Conservation (phyloP, 768 basidiomycete genomes). For the Macrolepiota albuminosa region DNA sequence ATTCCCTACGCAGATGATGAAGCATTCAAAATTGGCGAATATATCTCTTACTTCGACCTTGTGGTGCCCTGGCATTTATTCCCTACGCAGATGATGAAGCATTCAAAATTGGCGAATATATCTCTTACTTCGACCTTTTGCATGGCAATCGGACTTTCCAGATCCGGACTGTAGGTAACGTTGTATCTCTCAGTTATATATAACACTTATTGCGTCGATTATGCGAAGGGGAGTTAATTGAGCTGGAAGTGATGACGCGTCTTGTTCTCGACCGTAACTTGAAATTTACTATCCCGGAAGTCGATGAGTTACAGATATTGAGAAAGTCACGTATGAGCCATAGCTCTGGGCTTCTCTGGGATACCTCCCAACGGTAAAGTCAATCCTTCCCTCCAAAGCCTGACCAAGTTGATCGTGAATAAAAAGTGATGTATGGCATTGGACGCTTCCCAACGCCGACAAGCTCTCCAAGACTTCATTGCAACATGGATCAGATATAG, state of each 20-base stretch:
- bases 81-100: conserved; percentile 44
- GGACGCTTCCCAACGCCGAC: conserved; percentile 22
- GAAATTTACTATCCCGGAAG: conserved; percentile 26
- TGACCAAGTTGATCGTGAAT: not conserved
- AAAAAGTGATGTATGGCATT: conserved; percentile 34
- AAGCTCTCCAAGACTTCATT: conserved; percentile 10
- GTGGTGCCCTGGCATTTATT: conserved; percentile 24
- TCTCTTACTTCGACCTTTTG: conserved; percentile 24
- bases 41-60: conserved; percentile 21
- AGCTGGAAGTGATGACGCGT: conserved; percentile 38
- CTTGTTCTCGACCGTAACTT: conserved; percentile 25
- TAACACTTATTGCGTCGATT: not conserved
- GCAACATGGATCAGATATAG: conserved; percentile 23
- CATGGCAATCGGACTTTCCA: conserved; percentile 30
- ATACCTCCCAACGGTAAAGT: conserved; percentile 35
- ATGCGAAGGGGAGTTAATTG: conserved; percentile 41
- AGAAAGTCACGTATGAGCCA: conserved; percentile 17
- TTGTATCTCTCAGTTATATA: not conserved
- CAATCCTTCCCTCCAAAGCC: not conserved
- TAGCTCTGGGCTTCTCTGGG: conserved; percentile 38
- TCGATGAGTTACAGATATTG: conserved; percentile 31
- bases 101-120: conserved; percentile 28
- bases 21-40: conserved; percentile 25
- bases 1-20: conserved; percentile 46
- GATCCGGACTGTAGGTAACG: conserved; percentile 47